Evolutionary conservation across 306 rosid genomes (phyloP).

Genomic region (Lathyrus tuberosus): DNA sequence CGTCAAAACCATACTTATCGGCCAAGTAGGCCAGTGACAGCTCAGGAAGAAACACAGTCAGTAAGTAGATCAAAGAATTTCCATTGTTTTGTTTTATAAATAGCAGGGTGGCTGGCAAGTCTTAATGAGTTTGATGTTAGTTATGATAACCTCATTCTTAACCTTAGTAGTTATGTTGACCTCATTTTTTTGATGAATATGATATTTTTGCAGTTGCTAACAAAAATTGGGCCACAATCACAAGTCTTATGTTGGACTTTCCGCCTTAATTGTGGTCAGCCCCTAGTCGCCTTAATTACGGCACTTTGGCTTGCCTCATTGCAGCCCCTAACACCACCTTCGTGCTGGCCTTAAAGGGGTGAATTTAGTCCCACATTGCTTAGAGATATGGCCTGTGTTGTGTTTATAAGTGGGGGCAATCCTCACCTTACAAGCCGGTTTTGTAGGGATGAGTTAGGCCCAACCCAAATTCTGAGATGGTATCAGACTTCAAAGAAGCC

Average conservation of each 20-base stretch:
- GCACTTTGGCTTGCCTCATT: no score
- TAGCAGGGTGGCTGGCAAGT: constrained; percentile 7
- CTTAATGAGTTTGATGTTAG: neutral
- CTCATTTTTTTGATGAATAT: neutral
- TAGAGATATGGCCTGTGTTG: no score
- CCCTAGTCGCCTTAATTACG: no score
- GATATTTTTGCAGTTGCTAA: constrained; percentile 4
- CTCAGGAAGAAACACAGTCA: constrained; percentile 80
- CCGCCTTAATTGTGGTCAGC: no score
- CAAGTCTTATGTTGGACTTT: neutral
- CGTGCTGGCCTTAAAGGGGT: no score
- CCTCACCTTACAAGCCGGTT: no score
- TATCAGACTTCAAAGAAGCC: constrained; percentile 4
- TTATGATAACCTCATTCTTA: constrained; percentile 1
- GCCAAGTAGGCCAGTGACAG: constrained; percentile 72
- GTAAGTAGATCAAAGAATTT: constrained; percentile 47
- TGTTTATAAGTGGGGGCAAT: no score
- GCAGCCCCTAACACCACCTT: no score
- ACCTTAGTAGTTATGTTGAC: neutral
- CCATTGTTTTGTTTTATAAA: constrained; percentile 11
- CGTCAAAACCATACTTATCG: constrained; percentile 90
- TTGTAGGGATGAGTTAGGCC: no score
- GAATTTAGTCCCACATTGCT: no score
- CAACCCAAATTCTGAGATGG: no score
- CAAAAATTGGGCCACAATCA: constrained; percentile 1